Evolutionary conservation across 345 rosid genomes (phyloP).

Genomic region (Microcos paniculata): DNA sequence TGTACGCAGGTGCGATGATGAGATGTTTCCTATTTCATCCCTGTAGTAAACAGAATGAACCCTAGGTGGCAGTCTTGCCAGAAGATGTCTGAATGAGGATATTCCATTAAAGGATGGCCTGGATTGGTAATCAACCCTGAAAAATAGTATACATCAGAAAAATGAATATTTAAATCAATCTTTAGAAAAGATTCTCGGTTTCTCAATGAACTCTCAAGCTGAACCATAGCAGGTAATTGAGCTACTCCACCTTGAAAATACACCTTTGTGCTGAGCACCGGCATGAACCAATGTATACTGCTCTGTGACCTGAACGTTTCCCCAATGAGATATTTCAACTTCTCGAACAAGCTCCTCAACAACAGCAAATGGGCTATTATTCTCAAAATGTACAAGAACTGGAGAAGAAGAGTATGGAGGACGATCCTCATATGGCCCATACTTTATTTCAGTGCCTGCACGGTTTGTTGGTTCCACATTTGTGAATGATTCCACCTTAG

Average conservation of each 20-base stretch:
- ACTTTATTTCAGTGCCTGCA: slow-evolving; percentile 73
- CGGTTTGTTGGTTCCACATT: slow-evolving; percentile 75
- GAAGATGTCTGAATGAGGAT: slow-evolving; percentile 79
- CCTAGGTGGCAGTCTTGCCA: slow-evolving; percentile 85
- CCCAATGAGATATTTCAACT: slow-evolving; percentile 98
- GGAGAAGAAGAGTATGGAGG: slow-evolving; percentile 77
- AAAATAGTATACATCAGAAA: slow-evolving; percentile 30
- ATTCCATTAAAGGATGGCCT: slow-evolving; percentile 58
- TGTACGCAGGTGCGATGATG: slow-evolving; percentile 77
- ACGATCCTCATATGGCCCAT: slow-evolving; percentile 87
- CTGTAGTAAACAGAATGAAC: slow-evolving; percentile 96
- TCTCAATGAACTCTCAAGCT: background rate
- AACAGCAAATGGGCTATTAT: slow-evolving; percentile 92
- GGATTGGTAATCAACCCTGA: slow-evolving; percentile 98
- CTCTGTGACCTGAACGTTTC: slow-evolving; percentile 88
- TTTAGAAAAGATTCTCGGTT: background rate
- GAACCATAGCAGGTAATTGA: slow-evolving; percentile 5
- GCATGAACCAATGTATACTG: slow-evolving; percentile 80
- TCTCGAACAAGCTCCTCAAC: slow-evolving; percentile 97
- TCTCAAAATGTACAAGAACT: slow-evolving; percentile 79
- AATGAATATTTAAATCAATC: slow-evolving; percentile 13
- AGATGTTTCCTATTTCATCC: slow-evolving; percentile 92
- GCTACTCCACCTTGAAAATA: slow-evolving; percentile 77
- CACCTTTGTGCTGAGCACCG: slow-evolving; percentile 95
- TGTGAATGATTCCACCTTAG: slow-evolving; percentile 86